Evolutionary conservation across 2,329 filamentous ascomycete species (phyloP), one percentile per base, ranked within the genome.

Genomic region (Elsinoe necatrix): DNA sequence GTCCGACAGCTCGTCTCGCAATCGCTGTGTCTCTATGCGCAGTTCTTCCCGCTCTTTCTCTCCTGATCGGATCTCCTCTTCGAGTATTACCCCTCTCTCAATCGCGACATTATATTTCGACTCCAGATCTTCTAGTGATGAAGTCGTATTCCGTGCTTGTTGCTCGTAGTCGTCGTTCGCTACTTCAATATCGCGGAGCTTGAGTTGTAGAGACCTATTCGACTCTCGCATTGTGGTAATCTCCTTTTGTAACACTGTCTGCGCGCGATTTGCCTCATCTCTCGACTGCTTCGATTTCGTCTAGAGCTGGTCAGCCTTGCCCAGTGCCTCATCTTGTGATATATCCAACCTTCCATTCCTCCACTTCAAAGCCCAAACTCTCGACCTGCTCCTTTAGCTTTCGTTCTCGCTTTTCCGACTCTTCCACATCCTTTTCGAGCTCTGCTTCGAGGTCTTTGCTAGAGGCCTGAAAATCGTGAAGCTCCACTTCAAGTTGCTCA

Each of bases 151-250:
- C 64, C 93, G 85, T 63, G 93, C 92, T 74, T 97, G 92, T 63
- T 90, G 85, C 76, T 98, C 93, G 69, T 92, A 96, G 72, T 98
- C 93, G 77, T 98, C 93, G 74, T 97, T 98, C 69, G 88, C 89
- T 56, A 98, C 93, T 73, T 98, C 93, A 64, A 92, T 95, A 70
- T 98, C 93, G 63, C 93, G 85, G 58, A 98, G 76, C 71, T 81
- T 88, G 61, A 95, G 77, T 66, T 93, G 87, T 60, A 96, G 73
- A 2, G 85, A 84, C 62, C 93, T 80, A 71, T 90, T 95, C 50
- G 83, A 72, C 63, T 98, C 91, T 67, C 93, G 86, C 65, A 98
- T 79, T 7, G 81, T 86, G 5, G 93, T 98, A 65, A 98, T 91
- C 72, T 98, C 93, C 73, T 96, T 97, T 72, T 98, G 91, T 55